Evolutionary conservation across 179 eudicot genomes (phyloP), one percentile per base, ranked within the genome.

Genomic region (Dionaea muscipula): DNA sequence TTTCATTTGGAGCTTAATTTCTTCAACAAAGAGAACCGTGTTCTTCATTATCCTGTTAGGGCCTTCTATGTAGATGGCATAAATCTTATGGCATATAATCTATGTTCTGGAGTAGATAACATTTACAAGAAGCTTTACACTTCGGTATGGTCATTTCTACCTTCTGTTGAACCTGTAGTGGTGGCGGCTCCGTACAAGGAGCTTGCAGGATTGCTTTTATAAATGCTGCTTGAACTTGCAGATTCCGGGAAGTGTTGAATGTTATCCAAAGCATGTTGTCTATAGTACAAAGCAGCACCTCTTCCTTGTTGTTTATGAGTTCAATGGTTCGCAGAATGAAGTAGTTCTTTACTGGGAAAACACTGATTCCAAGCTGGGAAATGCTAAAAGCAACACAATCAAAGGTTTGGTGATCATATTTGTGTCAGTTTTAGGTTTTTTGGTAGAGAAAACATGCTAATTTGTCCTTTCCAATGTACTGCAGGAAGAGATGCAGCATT

Each of bases 401-500:
- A 87, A 86, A 76, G 98, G 98, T 89, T 31, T 36, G 72, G 55
- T 12, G 55, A 67, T 40, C 33, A 26, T 31, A 14, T 20, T 20
- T 58, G 53, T 37, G 47, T 49, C 55, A 33, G 51, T 3, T 63
- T 35, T 37, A 41, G 55, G 49, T 39, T 44, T 9, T 31, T 23
- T 21, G 35, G 8, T 47, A n/a, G 55, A 15, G 20, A 2, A 28
- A 0, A 21, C 21, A 26, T 53, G 19, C 22, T 17, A 55, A 12
- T 41, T 27, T 25, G 47, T 8, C 37, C 27, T 14, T 54, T 47
- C 35, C 31, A 57, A 35, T 33, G 41, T 54, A 39, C 24, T 56
- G 40, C 68, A 91, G 98, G 98, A 67, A 74, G 70, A 72, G 98
- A 87, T 73, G 98, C 94, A 40, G 98, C 98, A 57, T 91, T 91